Conservation (phyloP, 1,139 yeast genomes). For the Geotrichum reessii region DNA sequence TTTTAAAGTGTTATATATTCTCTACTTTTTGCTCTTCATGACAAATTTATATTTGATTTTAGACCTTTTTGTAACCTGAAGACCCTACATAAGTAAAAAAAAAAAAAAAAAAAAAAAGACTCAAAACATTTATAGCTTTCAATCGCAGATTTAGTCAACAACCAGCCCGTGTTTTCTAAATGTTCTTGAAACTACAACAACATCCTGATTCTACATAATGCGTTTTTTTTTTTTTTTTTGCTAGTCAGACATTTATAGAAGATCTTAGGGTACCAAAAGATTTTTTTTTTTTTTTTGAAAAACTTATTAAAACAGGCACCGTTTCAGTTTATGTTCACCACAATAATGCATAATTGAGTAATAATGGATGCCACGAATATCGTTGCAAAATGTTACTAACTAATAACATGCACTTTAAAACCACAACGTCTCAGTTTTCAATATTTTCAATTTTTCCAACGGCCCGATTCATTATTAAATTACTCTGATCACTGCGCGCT, state of each 20-base stretch:
- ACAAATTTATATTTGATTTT: too few relatives aligned
- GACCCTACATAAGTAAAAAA: too few relatives aligned
- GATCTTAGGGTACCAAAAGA: neutral
- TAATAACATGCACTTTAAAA: neutral
- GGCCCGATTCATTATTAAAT: neutral
- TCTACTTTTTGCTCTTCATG: too few relatives aligned
- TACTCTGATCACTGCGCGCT: neutral
- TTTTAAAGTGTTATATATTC: too few relatives aligned
- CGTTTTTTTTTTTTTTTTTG: neutral
- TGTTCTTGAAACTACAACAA: neutral
- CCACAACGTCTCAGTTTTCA: neutral
- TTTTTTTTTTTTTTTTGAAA: too few relatives aligned
- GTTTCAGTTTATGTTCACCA: too few relatives aligned
- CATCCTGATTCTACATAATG: neutral
- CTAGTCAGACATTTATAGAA: neutral
- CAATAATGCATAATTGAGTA: neutral
- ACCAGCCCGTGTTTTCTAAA: neutral
- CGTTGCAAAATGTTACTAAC: neutral
- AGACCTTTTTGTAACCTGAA: too few relatives aligned
- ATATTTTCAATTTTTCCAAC: neutral
- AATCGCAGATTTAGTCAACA: neutral
- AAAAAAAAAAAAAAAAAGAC: too few relatives aligned
- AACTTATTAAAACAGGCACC: too few relatives aligned
- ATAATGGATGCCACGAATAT: neutral
- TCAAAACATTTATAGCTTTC: too few relatives aligned